Evolutionary conservation across 2,329 filamentous ascomycete species (phyloP).

Genomic region (Penicillium janthinellum): DNA sequence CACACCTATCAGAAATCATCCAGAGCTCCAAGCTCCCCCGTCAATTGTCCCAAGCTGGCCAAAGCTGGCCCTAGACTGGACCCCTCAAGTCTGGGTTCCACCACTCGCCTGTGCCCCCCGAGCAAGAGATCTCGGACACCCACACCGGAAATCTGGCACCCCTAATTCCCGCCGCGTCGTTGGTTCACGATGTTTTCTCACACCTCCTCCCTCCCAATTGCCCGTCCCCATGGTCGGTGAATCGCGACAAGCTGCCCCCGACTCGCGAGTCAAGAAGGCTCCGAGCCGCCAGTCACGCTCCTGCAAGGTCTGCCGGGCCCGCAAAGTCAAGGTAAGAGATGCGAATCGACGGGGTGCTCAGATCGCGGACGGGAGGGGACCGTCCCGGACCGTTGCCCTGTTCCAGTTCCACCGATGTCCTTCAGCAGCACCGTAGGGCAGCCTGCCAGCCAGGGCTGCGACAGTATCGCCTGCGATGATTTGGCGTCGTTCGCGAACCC

Average conservation of each 20-base stretch:
- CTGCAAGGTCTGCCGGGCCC: conserved; percentile 41
- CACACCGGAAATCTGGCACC: conserved; percentile 32
- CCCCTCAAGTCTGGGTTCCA: conserved; percentile 5
- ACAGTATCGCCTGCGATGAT: neutral
- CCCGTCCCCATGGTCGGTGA: conserved; percentile 25
- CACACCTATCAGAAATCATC: conserved; percentile 13
- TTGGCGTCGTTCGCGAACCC: neutral
- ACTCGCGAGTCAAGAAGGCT: conserved; percentile 30
- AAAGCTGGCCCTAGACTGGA: neutral
- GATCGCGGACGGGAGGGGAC: conserved; percentile 23
- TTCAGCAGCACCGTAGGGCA: neutral
- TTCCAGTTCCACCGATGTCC: neutral
- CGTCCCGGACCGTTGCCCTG: conserved; percentile 14
- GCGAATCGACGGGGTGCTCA: conserved; percentile 19
- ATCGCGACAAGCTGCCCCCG: conserved; percentile 17
- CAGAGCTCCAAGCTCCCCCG: conserved; percentile 1
- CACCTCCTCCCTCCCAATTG: conserved; percentile 14
- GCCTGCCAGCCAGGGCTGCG: neutral
- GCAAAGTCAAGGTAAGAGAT: conserved; percentile 42
- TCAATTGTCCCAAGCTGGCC: neutral
- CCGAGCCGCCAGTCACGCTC: conserved; percentile 39
- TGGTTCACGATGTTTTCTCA: conserved; percentile 27
- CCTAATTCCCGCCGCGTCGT: conserved; percentile 31
- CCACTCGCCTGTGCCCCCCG: conserved; percentile 8
- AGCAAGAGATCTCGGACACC: conserved; percentile 34